phyloP scores from a whole-genome alignment of 129 eudicot genomes.

The Rutidosis leptorrhynchoides region DNA sequence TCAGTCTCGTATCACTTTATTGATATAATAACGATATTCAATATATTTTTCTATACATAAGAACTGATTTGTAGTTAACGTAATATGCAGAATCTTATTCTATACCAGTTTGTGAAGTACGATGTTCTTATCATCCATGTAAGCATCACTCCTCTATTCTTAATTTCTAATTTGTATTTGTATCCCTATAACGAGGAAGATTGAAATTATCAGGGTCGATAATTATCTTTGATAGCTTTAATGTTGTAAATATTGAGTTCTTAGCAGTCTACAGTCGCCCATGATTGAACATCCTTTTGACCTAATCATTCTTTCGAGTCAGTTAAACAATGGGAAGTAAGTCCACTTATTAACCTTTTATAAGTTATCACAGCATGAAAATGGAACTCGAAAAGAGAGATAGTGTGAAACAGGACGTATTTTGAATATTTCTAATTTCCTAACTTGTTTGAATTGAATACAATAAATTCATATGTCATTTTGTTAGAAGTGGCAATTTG shows the following conservation, averaged over 20 bases:
- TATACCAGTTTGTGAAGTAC: conserved; percentile 57
- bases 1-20: background rate
- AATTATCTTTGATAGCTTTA: background rate
- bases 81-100: conserved; percentile 53
- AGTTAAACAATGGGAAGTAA: conserved; percentile 1
- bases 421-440: background rate
- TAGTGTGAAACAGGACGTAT: background rate
- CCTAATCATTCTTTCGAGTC: background rate
- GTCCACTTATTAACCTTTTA: background rate
- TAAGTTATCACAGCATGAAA: background rate
- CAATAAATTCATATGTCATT: no score
- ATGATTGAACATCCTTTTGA: no score
- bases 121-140: conserved; percentile 69
- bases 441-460: background rate
- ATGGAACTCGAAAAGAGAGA: background rate
- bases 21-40: conserved; percentile 4
- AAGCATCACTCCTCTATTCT: conserved; percentile 31
- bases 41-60: conserved; percentile 1
- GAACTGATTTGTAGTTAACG: conserved; percentile 20
- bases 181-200: background rate
- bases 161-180: background rate
- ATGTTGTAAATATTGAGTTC: no score
- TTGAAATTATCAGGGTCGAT: background rate
- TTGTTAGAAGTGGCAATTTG: background rate
- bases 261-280: no score